Conservation (phyloP, 257 asterid genomes). For the Buddleja alternifolia region DNA sequence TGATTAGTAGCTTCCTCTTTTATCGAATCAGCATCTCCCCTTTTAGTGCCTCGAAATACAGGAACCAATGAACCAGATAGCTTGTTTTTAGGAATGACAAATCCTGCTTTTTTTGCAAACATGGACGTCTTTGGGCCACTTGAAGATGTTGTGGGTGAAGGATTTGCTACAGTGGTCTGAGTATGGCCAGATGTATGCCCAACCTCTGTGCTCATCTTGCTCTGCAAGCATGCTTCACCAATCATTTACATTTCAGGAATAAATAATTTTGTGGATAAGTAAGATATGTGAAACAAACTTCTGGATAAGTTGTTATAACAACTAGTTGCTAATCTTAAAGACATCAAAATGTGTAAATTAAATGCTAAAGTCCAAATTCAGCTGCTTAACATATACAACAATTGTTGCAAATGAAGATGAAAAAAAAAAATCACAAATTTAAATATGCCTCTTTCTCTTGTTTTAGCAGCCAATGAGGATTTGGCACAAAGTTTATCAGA, state of each 20-base stretch:
- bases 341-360: background rate
- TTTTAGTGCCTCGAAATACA: conserved; percentile 61
- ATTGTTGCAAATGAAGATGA: background rate
- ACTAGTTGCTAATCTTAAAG: background rate
- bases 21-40: conserved; percentile 50
- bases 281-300: background rate
- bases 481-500: background rate
- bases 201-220: conserved; percentile 62
- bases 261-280: background rate
- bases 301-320: background rate
- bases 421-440: conserved; percentile 3
- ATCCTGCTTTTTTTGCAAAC: conserved; percentile 72
- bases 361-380: conserved; percentile 3
- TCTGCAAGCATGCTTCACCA: conserved; percentile 31
- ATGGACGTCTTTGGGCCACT: conserved; percentile 63
- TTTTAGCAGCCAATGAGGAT: conserved; percentile 9
- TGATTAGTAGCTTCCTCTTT: conserved; percentile 57
- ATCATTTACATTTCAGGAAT: conserved; percentile 21
- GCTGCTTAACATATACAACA: background rate
- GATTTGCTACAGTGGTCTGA: conserved; percentile 43
- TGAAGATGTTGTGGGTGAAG: conserved; percentile 54
- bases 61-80: conserved; percentile 85
- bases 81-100: conserved; percentile 91
- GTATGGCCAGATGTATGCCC: conserved; percentile 50
- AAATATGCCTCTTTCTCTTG: conserved; percentile 7